Base-by-base conservation (phyloP, 2,329 filamentous ascomycete genomes). In the Phaeophleospora eucalypticola region DNA sequence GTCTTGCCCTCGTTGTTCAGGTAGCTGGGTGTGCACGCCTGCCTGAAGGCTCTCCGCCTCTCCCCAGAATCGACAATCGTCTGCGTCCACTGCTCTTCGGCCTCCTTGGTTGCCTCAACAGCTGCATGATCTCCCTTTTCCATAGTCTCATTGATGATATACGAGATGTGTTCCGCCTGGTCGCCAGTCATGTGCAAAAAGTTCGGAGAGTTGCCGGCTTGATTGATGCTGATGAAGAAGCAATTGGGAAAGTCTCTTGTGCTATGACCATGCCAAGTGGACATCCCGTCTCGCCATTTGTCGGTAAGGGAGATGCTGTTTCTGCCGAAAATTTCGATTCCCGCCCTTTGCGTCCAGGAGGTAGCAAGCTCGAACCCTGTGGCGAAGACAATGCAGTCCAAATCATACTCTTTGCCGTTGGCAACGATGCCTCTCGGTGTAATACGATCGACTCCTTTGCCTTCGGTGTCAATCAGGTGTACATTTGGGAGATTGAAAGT, bases 401-500 rank as follows among this genome's bases (percentile, higher is more conserved):
- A 46, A 12, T 69, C 64, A 53, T 78, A 76, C 42, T 78, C 72
- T 24, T 67, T 58, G 7, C 68, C 73, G 37, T 68, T 70, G 3
- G 71, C 73, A 0, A 79, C 64, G 4, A 83, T 60, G 0, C 76
- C 75, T 3, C 48, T 60, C 20, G 62, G 48, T 0, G 75, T 81
- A n/a, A 76, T 64, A 8, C 61, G 51, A 2, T 73, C 67, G 8
- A 80, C 63, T 3, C 79, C 78, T 43, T 71, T 68, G 4, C 75
- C 78, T 19, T 76, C 64, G 0, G 80, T 83, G 59, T 84, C 79
- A 19, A 85, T 68, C 0, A 85, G 72, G 7, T 72, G 70, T 2
- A 85, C 81, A 54, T 80, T 76, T 0, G 70, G 64, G 20, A 59
- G 61, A 64, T 85, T 85, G 70, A 84, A 85, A 0, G 74, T 55